Percentiles rank a stretch among this genome's conserved stretches.
These are phyloP conservation scores for Ligustrum vulgare DNA, from an alignment of 257 asterid species.

Conservation along the genomic window DNA sequence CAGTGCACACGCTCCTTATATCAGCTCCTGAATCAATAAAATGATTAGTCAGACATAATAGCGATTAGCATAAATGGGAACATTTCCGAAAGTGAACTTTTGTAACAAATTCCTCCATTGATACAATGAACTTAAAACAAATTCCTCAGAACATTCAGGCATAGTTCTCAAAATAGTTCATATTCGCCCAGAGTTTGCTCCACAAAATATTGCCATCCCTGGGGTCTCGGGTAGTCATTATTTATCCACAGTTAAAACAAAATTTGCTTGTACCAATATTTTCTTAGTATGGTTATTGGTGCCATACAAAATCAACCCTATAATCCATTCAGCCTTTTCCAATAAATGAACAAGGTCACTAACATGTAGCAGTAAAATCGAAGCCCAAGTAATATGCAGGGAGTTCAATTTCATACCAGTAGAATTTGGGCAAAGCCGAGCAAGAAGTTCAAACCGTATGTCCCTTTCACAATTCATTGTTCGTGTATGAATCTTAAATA, in stretches of 20 bases:
- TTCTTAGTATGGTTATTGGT: background rate
- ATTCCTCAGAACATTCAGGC: background rate
- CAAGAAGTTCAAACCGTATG: slow-evolving; percentile 72
- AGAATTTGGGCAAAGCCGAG: slow-evolving; percentile 97
- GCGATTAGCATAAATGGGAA: background rate
- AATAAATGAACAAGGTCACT: background rate
- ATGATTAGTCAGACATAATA: background rate
- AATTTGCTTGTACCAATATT: background rate
- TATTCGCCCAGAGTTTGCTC: too few relatives aligned
- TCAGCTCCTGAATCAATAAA: slow-evolving; percentile 65
- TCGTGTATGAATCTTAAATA: slow-evolving; percentile 76
- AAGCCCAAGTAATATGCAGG: background rate
- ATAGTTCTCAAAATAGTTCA: background rate
- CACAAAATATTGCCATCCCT: background rate
- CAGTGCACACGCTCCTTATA: slow-evolving; percentile 91
- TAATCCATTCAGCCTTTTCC: background rate
- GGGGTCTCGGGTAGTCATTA: background rate
- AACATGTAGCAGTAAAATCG: slow-evolving; percentile 2
- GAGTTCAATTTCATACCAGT: slow-evolving; percentile 50
- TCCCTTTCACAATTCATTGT: slow-evolving; percentile 87
- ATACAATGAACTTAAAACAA: too few relatives aligned
- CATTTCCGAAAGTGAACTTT: background rate
- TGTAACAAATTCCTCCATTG: background rate
- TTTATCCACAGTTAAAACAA: background rate
- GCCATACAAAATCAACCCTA: background rate